Percentiles rank a stretch among this genome's conserved stretches.
These are phyloP conservation scores for Thermomucor indicae-seudaticae DNA, from an alignment of 371 early-diverging fungal genomes.

Conservation along the genomic window DNA sequence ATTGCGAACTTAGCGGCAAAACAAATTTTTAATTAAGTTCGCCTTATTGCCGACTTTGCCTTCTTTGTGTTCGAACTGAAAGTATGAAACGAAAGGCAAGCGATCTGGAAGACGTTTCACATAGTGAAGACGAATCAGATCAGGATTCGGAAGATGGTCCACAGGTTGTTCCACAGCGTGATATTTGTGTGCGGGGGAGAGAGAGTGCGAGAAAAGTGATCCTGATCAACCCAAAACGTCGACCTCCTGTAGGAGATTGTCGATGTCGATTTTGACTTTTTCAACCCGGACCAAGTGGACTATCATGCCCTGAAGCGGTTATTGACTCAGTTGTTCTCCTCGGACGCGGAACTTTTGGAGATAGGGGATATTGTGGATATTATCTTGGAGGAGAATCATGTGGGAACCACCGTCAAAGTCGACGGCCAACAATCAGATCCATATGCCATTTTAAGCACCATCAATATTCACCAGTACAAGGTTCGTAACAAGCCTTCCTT, in stretches of 20 bases:
- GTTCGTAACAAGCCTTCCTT: conserved; percentile 17
- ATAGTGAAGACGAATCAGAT: too few species aligned
- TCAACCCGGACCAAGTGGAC: conserved; percentile 83
- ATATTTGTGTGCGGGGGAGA: too few species aligned
- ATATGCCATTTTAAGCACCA: conserved; percentile 81
- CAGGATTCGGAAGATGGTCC: too few species aligned
- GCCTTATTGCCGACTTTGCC: too few species aligned
- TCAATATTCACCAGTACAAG: conserved; percentile 68
- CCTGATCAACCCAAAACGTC: too few species aligned
- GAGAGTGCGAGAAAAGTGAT: too few species aligned
- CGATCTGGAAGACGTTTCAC: too few species aligned
- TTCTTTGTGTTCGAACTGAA: too few species aligned
- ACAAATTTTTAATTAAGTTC: too few species aligned
- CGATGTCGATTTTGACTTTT: conserved; percentile 95
- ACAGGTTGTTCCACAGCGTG: too few species aligned
- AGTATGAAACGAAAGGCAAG: too few species aligned
- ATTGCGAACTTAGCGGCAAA: too few species aligned
- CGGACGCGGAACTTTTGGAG: conserved; percentile 73
- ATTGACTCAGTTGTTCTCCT: conserved; percentile 70
- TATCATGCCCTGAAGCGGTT: conserved; percentile 91
- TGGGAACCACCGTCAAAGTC: conserved; percentile 91
- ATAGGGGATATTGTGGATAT: conserved; percentile 81
- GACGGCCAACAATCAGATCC: conserved; percentile 84
- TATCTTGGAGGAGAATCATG: conserved; percentile 70
- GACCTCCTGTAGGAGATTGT: conserved; percentile 76